phyloP scores from a whole-genome alignment of 2,329 filamentous ascomycete genomes.

The Fusarium torreyae region DNA sequence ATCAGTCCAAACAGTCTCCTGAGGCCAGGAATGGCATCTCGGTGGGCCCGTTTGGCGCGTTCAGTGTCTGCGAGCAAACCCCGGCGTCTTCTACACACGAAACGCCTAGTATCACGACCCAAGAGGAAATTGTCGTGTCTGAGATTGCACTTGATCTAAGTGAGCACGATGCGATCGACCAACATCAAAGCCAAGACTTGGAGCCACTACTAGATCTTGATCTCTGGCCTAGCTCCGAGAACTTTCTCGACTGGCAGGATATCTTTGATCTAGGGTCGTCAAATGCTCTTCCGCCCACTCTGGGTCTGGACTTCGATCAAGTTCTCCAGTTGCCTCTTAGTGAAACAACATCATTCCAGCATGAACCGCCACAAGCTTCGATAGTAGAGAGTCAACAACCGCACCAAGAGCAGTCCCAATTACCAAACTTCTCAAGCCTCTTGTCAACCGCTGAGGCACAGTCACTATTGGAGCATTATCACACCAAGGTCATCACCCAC shows the following conservation, averaged over 20 bases:
- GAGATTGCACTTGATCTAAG: background rate
- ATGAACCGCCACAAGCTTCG: background rate
- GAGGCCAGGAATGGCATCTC: background rate
- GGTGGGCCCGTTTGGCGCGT: constrained; percentile 9
- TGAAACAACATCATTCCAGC: background rate
- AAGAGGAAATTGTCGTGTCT: background rate
- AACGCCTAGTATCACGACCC: background rate
- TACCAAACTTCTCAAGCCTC: background rate
- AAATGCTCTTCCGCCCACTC: background rate
- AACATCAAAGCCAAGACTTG: background rate
- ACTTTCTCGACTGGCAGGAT: constrained; percentile 18
- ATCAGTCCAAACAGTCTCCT: background rate
- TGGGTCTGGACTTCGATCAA: background rate
- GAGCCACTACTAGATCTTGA: background rate
- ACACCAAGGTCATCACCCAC: background rate
- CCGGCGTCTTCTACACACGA: background rate
- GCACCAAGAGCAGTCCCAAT: background rate
- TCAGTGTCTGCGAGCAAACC: background rate
- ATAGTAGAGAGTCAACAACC: background rate
- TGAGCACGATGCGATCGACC: background rate
- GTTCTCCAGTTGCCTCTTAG: background rate
- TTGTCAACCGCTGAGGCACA: background rate
- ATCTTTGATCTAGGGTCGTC: constrained; percentile 19
- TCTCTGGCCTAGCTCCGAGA: background rate
- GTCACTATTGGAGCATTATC: background rate